A percentile compares a stretch with the other conserved stretches of the same genome.
phyloP scores from a whole-genome alignment of 164 flowering plant genomes.

The Macadamia tetraphylla region DNA sequence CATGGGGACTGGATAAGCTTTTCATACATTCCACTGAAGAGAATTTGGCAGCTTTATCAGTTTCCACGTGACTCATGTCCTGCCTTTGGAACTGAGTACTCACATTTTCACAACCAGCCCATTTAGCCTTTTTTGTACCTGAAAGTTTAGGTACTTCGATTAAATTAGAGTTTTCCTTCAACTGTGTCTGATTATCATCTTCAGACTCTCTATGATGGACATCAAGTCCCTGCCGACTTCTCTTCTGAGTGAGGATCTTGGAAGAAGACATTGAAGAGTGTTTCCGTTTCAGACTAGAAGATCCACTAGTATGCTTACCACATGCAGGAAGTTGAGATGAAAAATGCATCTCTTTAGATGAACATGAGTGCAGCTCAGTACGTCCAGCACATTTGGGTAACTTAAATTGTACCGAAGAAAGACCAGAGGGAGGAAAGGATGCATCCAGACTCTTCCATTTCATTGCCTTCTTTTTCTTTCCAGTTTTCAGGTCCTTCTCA shows the following conservation, averaged over 20 bases:
- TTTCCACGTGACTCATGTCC: constrained; percentile 12
- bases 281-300: constrained; percentile 21
- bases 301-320: constrained; percentile 15
- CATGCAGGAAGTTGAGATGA: constrained; percentile 13
- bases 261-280: constrained; percentile 22
- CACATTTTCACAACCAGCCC: constrained; percentile 8
- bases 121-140: constrained; percentile 21
- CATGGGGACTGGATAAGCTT: constrained; percentile 10
- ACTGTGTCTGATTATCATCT: constrained; percentile 14
- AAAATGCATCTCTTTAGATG: constrained; percentile 17
- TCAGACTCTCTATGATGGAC: constrained; percentile 14
- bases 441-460: constrained; percentile 37
- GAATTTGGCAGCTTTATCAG: constrained; percentile 11
- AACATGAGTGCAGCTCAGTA: constrained; percentile 9
- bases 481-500: constrained; percentile 17
- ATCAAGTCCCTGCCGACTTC: constrained; percentile 19
- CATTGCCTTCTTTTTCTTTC: constrained; percentile 26
- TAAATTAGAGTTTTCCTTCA: constrained; percentile 3
- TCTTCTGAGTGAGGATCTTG: constrained; percentile 22
- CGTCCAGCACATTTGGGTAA: constrained; percentile 7
- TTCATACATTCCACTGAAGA: constrained; percentile 9
- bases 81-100: constrained; percentile 1
- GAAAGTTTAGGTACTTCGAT: constrained; percentile 11
- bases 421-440: constrained; percentile 18
- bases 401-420: constrained; percentile 15